Evolutionary conservation across 2,329 filamentous ascomycete species (phyloP).

Genomic region (Helminthosporium solani): DNA sequence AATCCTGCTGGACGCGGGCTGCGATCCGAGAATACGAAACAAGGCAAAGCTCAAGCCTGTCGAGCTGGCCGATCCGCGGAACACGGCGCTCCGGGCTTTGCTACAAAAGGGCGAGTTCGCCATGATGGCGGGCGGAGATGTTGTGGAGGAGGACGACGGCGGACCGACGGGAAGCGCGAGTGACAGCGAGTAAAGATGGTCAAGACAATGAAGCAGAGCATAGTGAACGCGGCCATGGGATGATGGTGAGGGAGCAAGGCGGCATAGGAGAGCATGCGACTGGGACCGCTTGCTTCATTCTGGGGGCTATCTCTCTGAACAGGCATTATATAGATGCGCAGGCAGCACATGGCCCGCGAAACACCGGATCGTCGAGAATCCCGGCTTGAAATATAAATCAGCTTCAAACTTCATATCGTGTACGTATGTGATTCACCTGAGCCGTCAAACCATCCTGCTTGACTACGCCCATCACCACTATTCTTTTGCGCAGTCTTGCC

Average conservation of each 20-base stretch:
- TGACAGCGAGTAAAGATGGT: constrained; percentile 41
- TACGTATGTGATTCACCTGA: not conserved
- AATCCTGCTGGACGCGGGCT: constrained; percentile 81
- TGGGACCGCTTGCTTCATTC: not conserved
- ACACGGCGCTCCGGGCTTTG: constrained; percentile 60
- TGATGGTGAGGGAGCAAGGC: not conserved
- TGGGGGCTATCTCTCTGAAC: no score
- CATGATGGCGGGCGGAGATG: constrained; percentile 49
- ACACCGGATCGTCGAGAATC: not conserved
- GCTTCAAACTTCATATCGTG: not conserved
- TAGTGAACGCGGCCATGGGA: not conserved
- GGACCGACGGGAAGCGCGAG: constrained; percentile 51
- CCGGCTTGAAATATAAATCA: not conserved
- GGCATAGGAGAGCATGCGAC: no score
- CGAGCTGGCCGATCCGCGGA: constrained; percentile 72
- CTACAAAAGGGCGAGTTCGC: constrained; percentile 72
- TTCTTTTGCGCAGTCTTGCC: no score
- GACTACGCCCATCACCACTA: no score
- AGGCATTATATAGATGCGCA: no score
- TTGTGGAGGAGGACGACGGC: constrained; percentile 50
- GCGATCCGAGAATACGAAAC: constrained; percentile 64
- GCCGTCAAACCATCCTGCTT: no score
- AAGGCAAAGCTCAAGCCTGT: constrained; percentile 70
- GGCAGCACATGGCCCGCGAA: not conserved
- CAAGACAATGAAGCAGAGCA: not conserved